Base-by-base conservation (phyloP, 495 filamentous ascomycete species). In the Tirmania nivea region DNA sequence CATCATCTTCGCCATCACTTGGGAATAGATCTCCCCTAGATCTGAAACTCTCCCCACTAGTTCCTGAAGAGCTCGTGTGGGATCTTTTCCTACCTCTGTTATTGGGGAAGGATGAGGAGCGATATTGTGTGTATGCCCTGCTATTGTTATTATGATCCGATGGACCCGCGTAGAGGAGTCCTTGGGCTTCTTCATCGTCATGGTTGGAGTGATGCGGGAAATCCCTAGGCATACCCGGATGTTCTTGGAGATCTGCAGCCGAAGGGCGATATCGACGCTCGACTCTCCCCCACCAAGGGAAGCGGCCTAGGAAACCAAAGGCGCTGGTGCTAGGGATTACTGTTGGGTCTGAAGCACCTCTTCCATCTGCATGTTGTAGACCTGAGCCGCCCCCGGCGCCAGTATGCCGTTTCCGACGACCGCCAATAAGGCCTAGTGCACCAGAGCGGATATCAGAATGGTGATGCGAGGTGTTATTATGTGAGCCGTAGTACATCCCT, bases 1-100 rank as follows among this genome's bases (percentile, higher is more conserved):
- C 90, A 71, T 97, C 85, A 64, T 86, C 81, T 56, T 95, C 90
- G 50, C 79, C 82, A 56, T 94, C 88, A 59, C 89, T 95, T 1
- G 85, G 86, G 57, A 94, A 88, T 19, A 99, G 69, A 66, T 99
- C 90, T 0, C 86, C 87, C 51, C 92, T 74, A n/a, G 88, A 94
- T 60, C 90, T 81, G 47, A 86, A 76, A 3, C 87, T 94, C 56
- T 87, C 90, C n/a, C 75, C 77, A 0, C 87, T 94, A 34, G 80
- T 79, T 5, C 80, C 81, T 8, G 85, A 93, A n/a, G 75, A 79
- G 12, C 76, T 75, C 2, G 90, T 96, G 8, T 72, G 79, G 64
- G 88, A 94, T 50, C 92, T 74, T 58, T 78, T 73, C 66, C 71
- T 55, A 67, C 70, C 63, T 8, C 39, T 14, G 8, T 19, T 19